Evolutionary conservation across 768 basidiomycete species (phyloP).

Genomic region (Collybia sp.): DNA sequence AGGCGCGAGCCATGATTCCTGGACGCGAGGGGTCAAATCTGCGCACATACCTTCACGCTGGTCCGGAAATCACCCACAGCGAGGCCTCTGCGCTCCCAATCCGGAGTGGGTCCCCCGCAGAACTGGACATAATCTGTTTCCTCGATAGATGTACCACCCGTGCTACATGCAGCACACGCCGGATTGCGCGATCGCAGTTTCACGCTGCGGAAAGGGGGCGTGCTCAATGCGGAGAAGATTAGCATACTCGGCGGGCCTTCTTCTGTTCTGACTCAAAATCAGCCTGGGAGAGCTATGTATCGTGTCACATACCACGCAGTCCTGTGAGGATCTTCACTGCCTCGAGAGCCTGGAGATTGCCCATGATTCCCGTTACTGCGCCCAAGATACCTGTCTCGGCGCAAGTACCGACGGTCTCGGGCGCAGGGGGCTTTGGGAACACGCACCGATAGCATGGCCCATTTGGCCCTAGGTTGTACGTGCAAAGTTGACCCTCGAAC

Average conservation of each 20-base stretch:
- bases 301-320: constrained; percentile 45
- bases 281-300: not conserved
- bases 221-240: constrained; percentile 67
- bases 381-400: constrained; percentile 89
- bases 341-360: constrained; percentile 86
- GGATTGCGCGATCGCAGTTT: constrained; percentile 71
- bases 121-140: constrained; percentile 81
- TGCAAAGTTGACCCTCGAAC: constrained; percentile 76
- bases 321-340: constrained; percentile 76
- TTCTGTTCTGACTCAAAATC: not conserved
- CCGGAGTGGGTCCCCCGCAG: constrained; percentile 70
- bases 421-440: constrained; percentile 76
- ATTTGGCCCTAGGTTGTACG: constrained; percentile 61
- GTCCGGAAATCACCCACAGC: constrained; percentile 37
- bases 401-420: constrained; percentile 65
- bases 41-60: constrained; percentile 31
- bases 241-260: constrained; percentile 63
- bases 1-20: not conserved
- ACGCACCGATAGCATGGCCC: constrained; percentile 95
- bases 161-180: constrained; percentile 75
- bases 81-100: constrained; percentile 60
- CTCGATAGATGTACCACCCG: constrained; percentile 34
- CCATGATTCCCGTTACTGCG: constrained; percentile 84
- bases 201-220: constrained; percentile 75
- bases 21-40: not conserved